A percentile compares a stretch with the other conserved stretches of the same genome.
These are phyloP conservation scores for Aspergillus quadricinctus DNA, from an alignment of 2,329 filamentous ascomycete genomes.

Conservation along the genomic window DNA sequence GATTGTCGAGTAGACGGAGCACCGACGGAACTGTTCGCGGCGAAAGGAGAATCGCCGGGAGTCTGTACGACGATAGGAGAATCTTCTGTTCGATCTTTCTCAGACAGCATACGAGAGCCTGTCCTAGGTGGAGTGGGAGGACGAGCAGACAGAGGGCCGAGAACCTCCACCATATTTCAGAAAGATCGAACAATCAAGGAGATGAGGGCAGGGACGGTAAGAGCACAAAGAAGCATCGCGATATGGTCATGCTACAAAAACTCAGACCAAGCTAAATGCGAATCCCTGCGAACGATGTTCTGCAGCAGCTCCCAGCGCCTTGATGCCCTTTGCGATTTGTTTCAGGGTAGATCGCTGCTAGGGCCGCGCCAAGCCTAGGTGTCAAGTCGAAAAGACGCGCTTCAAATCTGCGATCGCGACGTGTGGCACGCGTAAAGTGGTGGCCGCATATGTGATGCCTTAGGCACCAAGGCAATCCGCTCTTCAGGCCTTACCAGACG, in stretches of 20 bases:
- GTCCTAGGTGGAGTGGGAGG: constrained; percentile 54
- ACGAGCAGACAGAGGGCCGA: constrained; percentile 48
- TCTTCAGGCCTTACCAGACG: neutral
- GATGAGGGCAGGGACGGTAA: constrained; percentile 12
- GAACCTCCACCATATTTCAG: constrained; percentile 40
- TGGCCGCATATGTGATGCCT: constrained; percentile 20
- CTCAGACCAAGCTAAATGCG: constrained; percentile 14
- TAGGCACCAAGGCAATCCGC: constrained; percentile 16
- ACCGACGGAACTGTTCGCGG: constrained; percentile 32
- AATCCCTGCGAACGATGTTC: constrained; percentile 7
- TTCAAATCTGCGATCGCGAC: constrained; percentile 7
- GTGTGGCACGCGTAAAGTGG: constrained; percentile 35
- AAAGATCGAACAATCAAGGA: constrained; percentile 13
- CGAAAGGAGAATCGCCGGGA: constrained; percentile 43
- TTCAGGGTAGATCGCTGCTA: neutral
- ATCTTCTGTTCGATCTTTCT: constrained; percentile 37
- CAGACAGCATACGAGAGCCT: constrained; percentile 25
- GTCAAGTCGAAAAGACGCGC: constrained; percentile 16
- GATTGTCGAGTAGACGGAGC: constrained; percentile 34
- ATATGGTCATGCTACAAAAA: constrained; percentile 9
- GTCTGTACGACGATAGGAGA: constrained; percentile 30
- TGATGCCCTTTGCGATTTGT: neutral
- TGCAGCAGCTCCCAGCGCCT: neutral
- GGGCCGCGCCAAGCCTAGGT: constrained; percentile 18
- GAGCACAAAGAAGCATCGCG: constrained; percentile 27